phyloP scores from a whole-genome alignment of 306 rosid species.

The Rosa persica region DNA sequence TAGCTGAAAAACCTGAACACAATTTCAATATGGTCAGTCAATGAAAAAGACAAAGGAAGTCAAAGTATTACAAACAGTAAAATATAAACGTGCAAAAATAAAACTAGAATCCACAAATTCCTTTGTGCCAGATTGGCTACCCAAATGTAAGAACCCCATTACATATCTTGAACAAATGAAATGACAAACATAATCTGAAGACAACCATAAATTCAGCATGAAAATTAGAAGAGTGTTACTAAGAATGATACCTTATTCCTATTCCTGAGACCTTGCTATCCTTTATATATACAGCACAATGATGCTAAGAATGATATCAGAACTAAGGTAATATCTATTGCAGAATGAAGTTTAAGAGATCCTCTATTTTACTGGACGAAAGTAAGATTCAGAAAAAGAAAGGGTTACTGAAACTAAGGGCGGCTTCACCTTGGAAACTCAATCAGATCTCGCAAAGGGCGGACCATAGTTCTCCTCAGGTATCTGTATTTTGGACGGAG shows the following conservation, averaged over 20 bases:
- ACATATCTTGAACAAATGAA: not conserved
- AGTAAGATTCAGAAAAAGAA: not conserved
- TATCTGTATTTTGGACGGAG: conserved; percentile 82
- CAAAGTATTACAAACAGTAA: not conserved
- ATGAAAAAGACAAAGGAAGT: not conserved
- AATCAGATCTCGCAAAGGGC: conserved; percentile 69
- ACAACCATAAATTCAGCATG: not conserved
- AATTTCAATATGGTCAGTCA: conserved; percentile 17
- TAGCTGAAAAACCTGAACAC: conserved; percentile 79
- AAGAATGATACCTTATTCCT: not conserved
- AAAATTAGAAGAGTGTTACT: not conserved
- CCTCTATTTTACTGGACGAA: too few relatives aligned
- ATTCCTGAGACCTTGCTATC: not conserved
- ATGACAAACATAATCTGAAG: not conserved
- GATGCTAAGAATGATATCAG: not conserved
- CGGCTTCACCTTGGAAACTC: conserved; percentile 81
- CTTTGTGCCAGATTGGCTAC: not conserved
- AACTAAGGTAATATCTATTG: not conserved
- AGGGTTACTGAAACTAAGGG: not conserved
- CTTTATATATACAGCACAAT: not conserved
- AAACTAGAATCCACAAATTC: not conserved
- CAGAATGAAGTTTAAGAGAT: not conserved
- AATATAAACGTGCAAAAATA: not conserved
- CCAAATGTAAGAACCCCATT: not conserved
- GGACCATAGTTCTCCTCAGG: conserved; percentile 82